phyloP scores from a whole-genome alignment of 2,329 filamentous ascomycete genomes.

The Trichophyton benhamiae region DNA sequence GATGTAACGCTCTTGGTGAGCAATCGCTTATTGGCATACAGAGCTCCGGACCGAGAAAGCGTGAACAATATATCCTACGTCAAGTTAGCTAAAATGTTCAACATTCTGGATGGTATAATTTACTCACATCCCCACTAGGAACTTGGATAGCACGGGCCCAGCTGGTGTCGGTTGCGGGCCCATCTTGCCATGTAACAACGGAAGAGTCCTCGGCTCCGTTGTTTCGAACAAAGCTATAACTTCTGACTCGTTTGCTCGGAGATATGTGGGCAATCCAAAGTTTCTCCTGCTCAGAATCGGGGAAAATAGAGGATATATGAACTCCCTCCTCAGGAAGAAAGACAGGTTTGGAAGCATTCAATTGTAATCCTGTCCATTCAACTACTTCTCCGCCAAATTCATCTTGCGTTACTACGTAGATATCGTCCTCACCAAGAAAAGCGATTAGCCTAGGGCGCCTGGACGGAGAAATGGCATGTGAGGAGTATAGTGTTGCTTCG shows the following conservation, averaged over 20 bases:
- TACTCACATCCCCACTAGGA: constrained; percentile 29
- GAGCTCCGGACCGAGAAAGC: constrained; percentile 59
- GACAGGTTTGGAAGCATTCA: constrained; percentile 20
- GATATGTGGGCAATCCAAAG: constrained; percentile 28
- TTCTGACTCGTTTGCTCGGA: constrained; percentile 18
- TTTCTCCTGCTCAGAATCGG: constrained; percentile 21
- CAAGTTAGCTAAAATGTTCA: constrained; percentile 12
- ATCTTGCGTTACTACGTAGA: constrained; percentile 32
- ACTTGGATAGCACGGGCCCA: constrained; percentile 28
- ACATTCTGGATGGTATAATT: background rate
- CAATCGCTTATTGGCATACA: constrained; percentile 64
- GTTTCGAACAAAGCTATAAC: constrained; percentile 23
- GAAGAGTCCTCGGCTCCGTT: constrained; percentile 14
- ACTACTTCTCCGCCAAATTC: constrained; percentile 22
- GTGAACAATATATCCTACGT: constrained; percentile 44
- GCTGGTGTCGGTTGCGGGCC: constrained; percentile 25
- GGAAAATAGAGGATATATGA: constrained; percentile 27
- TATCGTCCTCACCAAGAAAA: constrained; percentile 32
- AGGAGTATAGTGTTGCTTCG: constrained; percentile 28
- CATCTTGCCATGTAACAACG: constrained; percentile 19
- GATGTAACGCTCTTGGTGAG: constrained; percentile 85
- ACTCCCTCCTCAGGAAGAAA: constrained; percentile 24
- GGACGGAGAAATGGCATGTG: constrained; percentile 24
- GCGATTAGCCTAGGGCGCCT: constrained; percentile 35
- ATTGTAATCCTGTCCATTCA: constrained; percentile 25